phyloP scores from a whole-genome alignment of 202 grass and related monocot genomes.

The Alloteropsis angusta region DNA sequence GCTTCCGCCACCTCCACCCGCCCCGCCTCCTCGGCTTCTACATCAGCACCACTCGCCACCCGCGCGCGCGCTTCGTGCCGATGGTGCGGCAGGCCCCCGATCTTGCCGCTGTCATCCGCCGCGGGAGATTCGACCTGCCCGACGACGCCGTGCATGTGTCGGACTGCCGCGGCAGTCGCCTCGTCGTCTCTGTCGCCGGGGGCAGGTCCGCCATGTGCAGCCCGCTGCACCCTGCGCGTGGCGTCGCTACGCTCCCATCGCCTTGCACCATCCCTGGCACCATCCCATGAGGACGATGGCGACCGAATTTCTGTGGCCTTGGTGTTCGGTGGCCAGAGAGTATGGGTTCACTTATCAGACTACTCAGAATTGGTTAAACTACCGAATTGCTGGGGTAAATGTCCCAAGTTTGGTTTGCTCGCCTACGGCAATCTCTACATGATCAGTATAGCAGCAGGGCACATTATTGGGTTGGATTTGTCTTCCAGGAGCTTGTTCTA shows the following conservation, averaged over 20 bases:
- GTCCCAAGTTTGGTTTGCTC: not conserved
- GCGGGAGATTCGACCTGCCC: not conserved
- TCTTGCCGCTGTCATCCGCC: not conserved
- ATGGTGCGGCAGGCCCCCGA: not conserved
- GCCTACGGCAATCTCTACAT: not conserved
- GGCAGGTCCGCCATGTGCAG: not conserved
- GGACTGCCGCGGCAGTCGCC: not conserved
- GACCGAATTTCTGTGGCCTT: not conserved
- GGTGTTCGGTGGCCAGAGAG: not conserved
- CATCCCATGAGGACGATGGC: no score
- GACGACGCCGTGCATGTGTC: accelerated
- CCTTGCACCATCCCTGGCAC: no score
- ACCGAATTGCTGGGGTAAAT: not conserved
- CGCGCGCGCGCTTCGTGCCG: not conserved
- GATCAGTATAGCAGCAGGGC: not conserved
- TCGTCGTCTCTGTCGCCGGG: not conserved
- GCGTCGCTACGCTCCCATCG: not conserved
- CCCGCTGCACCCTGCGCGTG: not conserved
- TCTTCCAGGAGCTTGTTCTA: not conserved
- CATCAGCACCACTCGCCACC: accelerated
- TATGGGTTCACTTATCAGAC: not conserved
- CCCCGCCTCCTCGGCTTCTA: not conserved
- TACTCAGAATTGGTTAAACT: not conserved
- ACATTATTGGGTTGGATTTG: not conserved
- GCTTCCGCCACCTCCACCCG: not conserved